These are phyloP conservation scores for Sclerotinia borealis DNA, from an alignment of 2,329 filamentous ascomycete species.

Conservation along the genomic window DNA sequence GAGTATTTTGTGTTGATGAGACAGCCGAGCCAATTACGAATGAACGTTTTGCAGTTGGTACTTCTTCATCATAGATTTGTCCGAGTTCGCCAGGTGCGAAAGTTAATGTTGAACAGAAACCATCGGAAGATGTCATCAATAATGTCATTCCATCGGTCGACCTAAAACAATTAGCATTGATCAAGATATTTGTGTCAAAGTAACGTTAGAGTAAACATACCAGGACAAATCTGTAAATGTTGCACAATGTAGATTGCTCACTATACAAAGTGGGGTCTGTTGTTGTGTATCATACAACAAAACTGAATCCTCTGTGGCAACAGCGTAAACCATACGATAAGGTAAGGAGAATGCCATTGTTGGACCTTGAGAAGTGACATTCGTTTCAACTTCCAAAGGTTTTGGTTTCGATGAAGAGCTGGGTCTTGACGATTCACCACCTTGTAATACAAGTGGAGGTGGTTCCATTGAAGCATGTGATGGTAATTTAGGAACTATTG, in stretches of 20 bases:
- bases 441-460: slow-evolving; percentile 53
- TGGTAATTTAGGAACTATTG: slow-evolving; percentile 49
- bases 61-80: slow-evolving; percentile 67
- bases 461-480: slow-evolving; percentile 71
- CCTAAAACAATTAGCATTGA: slow-evolving; percentile 39
- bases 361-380: slow-evolving; percentile 49
- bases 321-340: slow-evolving; percentile 93
- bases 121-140: slow-evolving; percentile 95
- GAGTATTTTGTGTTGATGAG: slow-evolving; percentile 58
- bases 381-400: slow-evolving; percentile 39
- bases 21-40: slow-evolving; percentile 33
- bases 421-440: slow-evolving; percentile 37
- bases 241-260: slow-evolving; percentile 95
- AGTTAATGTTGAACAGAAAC: slow-evolving; percentile 88
- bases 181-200: slow-evolving; percentile 13
- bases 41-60: slow-evolving; percentile 44
- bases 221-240: slow-evolving; percentile 96
- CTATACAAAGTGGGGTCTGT: slow-evolving; percentile 83
- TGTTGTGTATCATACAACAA: slow-evolving; percentile 96
- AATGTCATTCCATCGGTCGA: slow-evolving; percentile 71
- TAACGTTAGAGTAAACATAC: slow-evolving; percentile 49
- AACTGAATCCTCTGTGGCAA: slow-evolving; percentile 93
- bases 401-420: slow-evolving; percentile 39
- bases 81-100: slow-evolving; percentile 82
- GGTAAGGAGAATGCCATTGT: slow-evolving; percentile 74